Evolutionary conservation across 805 yeast species (phyloP).

Genomic region (Yamadazyma phyllophila): DNA sequence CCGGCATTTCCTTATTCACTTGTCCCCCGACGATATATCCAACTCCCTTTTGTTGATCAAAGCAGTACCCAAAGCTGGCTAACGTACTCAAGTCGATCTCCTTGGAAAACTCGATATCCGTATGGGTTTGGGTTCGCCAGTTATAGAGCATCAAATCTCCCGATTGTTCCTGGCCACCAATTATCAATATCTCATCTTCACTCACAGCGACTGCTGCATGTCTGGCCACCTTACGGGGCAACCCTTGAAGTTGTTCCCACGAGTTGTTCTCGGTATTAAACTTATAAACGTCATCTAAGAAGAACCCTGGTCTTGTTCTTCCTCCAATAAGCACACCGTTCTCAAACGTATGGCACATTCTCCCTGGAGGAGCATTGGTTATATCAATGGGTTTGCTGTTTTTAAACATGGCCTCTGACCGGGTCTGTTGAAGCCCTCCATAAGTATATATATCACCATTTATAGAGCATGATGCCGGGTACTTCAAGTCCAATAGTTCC

Average conservation of each 20-base stretch:
- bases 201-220: conserved; percentile 41
- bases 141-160: conserved; percentile 21
- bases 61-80: conserved; percentile 36
- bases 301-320: conserved; percentile 55
- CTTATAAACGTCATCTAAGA: conserved; percentile 33
- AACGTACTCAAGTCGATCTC: conserved; percentile 22
- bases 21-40: conserved; percentile 55
- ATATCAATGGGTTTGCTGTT: conserved; percentile 18
- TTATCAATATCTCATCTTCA: conserved; percentile 38
- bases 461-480: conserved; percentile 33
- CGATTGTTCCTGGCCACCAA: conserved; percentile 44
- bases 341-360: conserved; percentile 59
- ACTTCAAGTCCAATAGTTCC: conserved; percentile 32
- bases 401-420: conserved; percentile 16
- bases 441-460: conserved; percentile 25
- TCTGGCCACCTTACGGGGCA: conserved; percentile 50
- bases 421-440: conserved; percentile 42
- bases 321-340: conserved; percentile 58
- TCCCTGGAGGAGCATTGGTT: conserved; percentile 30
- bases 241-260: conserved; percentile 41
- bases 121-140: conserved; percentile 1
- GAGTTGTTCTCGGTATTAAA: conserved; percentile 7
- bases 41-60: conserved; percentile 15
- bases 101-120: conserved; percentile 12
- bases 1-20: conserved; percentile 21